Percentiles rank a stretch among this genome's conserved stretches.
phyloP scores from a whole-genome alignment of 2,329 filamentous ascomycete species.

The Talaromyces piceae region DNA sequence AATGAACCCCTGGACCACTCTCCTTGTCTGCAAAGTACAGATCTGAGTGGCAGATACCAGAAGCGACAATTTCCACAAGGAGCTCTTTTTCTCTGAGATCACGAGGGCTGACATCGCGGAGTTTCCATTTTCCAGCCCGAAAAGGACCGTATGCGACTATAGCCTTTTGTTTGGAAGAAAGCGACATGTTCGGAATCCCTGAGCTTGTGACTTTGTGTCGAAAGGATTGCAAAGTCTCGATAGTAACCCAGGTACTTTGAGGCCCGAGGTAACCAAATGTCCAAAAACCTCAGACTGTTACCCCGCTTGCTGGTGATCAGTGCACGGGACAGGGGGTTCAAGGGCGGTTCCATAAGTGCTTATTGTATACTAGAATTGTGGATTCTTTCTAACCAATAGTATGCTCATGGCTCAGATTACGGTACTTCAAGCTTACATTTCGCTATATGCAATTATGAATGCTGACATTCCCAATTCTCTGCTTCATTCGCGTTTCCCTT shows the following conservation, averaged over 20 bases:
- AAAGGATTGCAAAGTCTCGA: no score
- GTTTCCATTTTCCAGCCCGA: slow-evolving; percentile 12
- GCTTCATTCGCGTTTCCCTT: slow-evolving; percentile 4
- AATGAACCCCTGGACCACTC: slow-evolving; percentile 15
- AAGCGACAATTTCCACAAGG: slow-evolving; percentile 47
- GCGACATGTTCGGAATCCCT: no score
- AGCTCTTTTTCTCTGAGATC: slow-evolving; percentile 38
- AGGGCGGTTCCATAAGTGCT: no score
- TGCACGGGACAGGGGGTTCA: no score
- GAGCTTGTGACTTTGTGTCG: no score
- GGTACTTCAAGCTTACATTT: no score
- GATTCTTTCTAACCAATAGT: no score
- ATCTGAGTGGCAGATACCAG: slow-evolving; percentile 51
- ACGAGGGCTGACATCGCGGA: slow-evolving; percentile 10
- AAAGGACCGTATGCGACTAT: not conserved
- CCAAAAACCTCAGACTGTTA: no score
- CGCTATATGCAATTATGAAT: slow-evolving; percentile 1
- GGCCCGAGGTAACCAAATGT: no score
- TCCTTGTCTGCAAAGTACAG: slow-evolving; percentile 38
- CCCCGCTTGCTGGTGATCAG: not conserved
- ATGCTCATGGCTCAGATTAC: no score
- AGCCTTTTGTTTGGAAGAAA: not conserved
- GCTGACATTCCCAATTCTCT: slow-evolving; percentile 3
- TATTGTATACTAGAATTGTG: no score
- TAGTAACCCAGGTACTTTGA: no score